Evolutionary conservation across 2,329 filamentous ascomycete species (phyloP).

Genomic region (Ophiostoma ulmi): DNA sequence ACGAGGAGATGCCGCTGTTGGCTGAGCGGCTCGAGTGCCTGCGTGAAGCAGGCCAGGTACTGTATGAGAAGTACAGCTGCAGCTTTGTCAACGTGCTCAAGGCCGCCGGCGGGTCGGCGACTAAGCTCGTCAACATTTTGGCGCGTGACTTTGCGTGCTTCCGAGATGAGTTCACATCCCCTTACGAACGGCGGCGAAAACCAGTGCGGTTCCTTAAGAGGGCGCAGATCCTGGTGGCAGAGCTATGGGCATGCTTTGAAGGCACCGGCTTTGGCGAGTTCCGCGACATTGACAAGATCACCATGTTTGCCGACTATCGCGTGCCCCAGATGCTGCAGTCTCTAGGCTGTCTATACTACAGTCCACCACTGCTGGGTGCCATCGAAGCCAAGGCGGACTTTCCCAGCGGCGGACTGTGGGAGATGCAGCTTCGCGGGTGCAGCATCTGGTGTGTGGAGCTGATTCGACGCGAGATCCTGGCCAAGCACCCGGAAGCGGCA

Average conservation of each 20-base stretch:
- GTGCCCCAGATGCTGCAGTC: slow-evolving; percentile 88
- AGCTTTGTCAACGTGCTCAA: slow-evolving; percentile 68
- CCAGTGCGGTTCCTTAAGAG: slow-evolving; percentile 82
- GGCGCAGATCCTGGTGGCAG: slow-evolving; percentile 91
- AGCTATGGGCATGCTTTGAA: slow-evolving; percentile 93
- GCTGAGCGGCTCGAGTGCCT: slow-evolving; percentile 72
- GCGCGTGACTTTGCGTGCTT: slow-evolving; percentile 81
- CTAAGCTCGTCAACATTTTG: slow-evolving; percentile 77
- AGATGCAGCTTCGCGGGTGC: slow-evolving; percentile 81
- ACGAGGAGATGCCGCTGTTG: slow-evolving; percentile 82
- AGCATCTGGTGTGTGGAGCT: slow-evolving; percentile 96
- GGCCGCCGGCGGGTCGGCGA: slow-evolving; percentile 72
- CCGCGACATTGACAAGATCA: slow-evolving; percentile 87
- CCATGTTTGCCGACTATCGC: slow-evolving; percentile 98
- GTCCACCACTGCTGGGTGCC: slow-evolving; percentile 67
- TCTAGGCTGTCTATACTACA: slow-evolving; percentile 77
- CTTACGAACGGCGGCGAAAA: slow-evolving; percentile 49
- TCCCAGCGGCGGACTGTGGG: slow-evolving; percentile 68
- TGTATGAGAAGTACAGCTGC: slow-evolving; percentile 74
- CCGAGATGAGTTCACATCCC: slow-evolving; percentile 66
- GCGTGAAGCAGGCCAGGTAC: slow-evolving; percentile 72
- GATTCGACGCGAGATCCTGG: slow-evolving; percentile 73
- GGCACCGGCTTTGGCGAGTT: slow-evolving; percentile 76
- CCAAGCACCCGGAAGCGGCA: slow-evolving; percentile 61
- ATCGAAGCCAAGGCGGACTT: slow-evolving; percentile 63